Evolutionary conservation across 768 basidiomycete species (phyloP).

Genomic region (Suillus spraguei): DNA sequence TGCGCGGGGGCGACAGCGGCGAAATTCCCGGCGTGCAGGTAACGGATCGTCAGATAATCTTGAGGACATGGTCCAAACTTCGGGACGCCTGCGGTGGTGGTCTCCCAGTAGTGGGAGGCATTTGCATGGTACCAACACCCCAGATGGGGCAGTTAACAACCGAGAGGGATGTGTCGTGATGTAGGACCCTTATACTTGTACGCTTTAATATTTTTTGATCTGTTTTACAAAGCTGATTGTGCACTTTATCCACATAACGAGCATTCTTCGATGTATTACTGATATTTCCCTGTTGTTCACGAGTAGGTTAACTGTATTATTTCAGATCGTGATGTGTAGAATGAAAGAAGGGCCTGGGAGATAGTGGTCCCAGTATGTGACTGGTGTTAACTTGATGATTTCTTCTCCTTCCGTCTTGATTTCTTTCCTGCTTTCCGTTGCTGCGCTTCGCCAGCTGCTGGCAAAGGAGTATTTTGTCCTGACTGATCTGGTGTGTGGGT

Average conservation of each 20-base stretch:
- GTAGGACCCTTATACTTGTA: conserved; percentile 44
- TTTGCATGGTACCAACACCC: conserved; percentile 52
- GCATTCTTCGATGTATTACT: conserved; percentile 15
- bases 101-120: conserved; percentile 49
- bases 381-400: conserved; percentile 10
- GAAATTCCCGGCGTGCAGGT: conserved; percentile 46
- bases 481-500: conserved; percentile 13
- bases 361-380: not conserved
- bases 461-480: conserved; percentile 26
- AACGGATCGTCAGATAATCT: conserved; percentile 39
- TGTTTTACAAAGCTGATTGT: conserved; percentile 15
- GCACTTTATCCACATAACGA: conserved; percentile 20
- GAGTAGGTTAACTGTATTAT: conserved; percentile 10
- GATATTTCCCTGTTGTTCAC: conserved; percentile 6
- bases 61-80: conserved; percentile 28
- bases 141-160: conserved; percentile 40
- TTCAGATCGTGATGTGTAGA: not conserved
- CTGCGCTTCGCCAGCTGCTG: conserved; percentile 25
- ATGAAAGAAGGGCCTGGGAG: not conserved
- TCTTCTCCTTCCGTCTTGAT: conserved; percentile 37
- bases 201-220: conserved; percentile 26
- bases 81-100: conserved; percentile 35
- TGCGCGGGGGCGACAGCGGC: conserved; percentile 68
- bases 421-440: conserved; percentile 35
- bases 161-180: conserved; percentile 71